Evolutionary conservation across 257 asterid species (phyloP), one percentile per base, ranked within the genome.

Genomic region (Leonotis leonurus): DNA sequence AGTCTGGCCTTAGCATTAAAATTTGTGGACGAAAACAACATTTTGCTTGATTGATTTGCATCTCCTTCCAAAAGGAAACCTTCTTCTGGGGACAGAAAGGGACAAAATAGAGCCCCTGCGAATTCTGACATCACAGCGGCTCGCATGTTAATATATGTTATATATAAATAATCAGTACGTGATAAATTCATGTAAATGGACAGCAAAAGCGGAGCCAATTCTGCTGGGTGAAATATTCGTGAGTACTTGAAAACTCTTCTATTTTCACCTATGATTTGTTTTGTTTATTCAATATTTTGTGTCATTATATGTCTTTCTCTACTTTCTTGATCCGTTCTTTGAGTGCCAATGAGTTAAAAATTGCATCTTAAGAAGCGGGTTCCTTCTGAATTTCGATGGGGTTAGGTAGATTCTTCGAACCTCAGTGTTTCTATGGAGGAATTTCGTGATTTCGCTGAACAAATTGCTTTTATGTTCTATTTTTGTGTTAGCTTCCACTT

Each of bases 291-390:
- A 11, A 1, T 69, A 13, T 32, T 57, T 1, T 30, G 43, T 62
- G 55, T 55, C 55, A 68, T 54, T 63, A 50, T 53, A 3, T 35
- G 32, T 58, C 17, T 43, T 10, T 64, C 11, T 64, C 39, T 51
- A 17, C 48, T 49, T n/a, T 63, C 37, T 53, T 53, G 43, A 39
- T 29, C 45, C 48, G 29, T 35, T 69, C 36, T 45, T 26, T 67
- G 64, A 65, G 61, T 57, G 30, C 50, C 56, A 27, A 30, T 62
- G 51, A 52, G 73, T 69, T 73, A 49, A 75, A 73, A 70, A 71
- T 70, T 58, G 72, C 30, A 59, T 58, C 78, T 77, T 77, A 72
- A 56, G 65, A 64, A 9, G 22, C 70, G 75, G 73, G 80, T 58
- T 70, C 50, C 57, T 25, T 13, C 56, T 63, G 64, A 48, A 52